Evolutionary conservation across 2,329 filamentous ascomycete genomes (phyloP).

Genomic region (Teratosphaeria pseudoeucalypti): DNA sequence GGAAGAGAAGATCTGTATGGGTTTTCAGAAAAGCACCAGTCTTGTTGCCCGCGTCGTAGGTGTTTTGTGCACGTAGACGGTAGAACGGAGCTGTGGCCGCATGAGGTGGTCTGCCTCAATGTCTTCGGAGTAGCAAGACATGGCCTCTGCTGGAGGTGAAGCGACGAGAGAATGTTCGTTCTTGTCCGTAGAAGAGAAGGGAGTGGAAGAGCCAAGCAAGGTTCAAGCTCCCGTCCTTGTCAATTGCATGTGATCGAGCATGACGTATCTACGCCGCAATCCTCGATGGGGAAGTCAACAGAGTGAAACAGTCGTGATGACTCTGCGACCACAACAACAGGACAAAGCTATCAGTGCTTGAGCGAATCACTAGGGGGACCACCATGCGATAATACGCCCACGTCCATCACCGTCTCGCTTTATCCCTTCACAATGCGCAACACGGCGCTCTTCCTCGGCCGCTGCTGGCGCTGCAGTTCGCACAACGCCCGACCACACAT

Average conservation of each 20-base stretch:
- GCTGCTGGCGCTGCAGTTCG: background rate
- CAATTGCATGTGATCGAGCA: background rate
- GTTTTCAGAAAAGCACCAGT: background rate
- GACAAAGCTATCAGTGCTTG: background rate
- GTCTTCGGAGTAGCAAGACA: background rate
- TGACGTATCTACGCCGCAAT: background rate
- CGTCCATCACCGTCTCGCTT: background rate
- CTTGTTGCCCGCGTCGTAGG: background rate
- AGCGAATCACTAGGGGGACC: background rate
- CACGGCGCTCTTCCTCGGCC: conserved; percentile 1
- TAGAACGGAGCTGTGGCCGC: too few relatives aligned
- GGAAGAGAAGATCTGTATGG: background rate
- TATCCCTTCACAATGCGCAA: background rate
- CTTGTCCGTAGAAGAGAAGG: too few relatives aligned
- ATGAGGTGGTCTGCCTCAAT: background rate
- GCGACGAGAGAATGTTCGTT: too few relatives aligned
- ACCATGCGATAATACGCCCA: background rate
- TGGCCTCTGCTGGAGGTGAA: too few relatives aligned
- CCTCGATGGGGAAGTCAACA: background rate
- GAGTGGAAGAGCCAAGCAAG: background rate
- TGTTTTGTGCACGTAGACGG: background rate
- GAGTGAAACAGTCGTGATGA: background rate
- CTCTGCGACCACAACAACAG: background rate
- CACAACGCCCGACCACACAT: background rate
- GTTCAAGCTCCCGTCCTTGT: background rate